These are phyloP conservation scores for Uronychia binucleata DNA, from an alignment of 73 alveolate species.

Conservation along the genomic window DNA sequence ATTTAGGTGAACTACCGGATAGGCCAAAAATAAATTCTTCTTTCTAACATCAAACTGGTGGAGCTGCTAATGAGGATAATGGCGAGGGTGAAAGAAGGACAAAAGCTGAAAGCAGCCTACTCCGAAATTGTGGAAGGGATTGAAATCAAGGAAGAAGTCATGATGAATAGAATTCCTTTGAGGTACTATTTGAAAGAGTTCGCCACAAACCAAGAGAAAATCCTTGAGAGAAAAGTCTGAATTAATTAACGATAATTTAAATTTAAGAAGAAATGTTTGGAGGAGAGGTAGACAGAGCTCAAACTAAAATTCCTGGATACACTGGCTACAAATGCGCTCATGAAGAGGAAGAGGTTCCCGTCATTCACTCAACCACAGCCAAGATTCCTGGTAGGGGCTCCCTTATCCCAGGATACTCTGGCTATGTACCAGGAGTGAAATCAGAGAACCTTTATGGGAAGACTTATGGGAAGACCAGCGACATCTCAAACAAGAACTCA, in stretches of 20 bases:
- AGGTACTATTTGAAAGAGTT: background rate
- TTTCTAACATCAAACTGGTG: slow-evolving; percentile 18
- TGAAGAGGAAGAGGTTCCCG: slow-evolving; percentile 7
- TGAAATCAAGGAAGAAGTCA: background rate
- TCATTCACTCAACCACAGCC: slow-evolving; percentile 3
- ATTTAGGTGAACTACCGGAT: too few relatives aligned
- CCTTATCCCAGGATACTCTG: slow-evolving; percentile 72
- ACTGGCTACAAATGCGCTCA: slow-evolving; percentile 13
- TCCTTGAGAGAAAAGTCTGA: background rate
- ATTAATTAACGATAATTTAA: background rate
- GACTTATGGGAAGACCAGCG: slow-evolving; percentile 82
- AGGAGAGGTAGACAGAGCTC: too few relatives aligned
- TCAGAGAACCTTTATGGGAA: slow-evolving; percentile 82
- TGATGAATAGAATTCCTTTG: background rate
- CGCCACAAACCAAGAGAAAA: background rate
- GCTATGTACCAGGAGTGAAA: slow-evolving; percentile 83
- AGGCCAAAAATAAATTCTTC: slow-evolving; percentile 32
- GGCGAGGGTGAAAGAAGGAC: slow-evolving; percentile 46
- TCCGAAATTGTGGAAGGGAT: slow-evolving; percentile 31
- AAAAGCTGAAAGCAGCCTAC: slow-evolving; percentile 8
- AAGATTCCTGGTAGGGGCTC: background rate
- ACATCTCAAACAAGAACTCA: slow-evolving; percentile 37
- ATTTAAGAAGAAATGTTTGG: too few relatives aligned
- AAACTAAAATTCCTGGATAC: slow-evolving; percentile 15
- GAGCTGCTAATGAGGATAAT: slow-evolving; percentile 41